Evolutionary conservation across 1,284 basidiomycete species (phyloP).

Genomic region (Serendipita sp.): DNA sequence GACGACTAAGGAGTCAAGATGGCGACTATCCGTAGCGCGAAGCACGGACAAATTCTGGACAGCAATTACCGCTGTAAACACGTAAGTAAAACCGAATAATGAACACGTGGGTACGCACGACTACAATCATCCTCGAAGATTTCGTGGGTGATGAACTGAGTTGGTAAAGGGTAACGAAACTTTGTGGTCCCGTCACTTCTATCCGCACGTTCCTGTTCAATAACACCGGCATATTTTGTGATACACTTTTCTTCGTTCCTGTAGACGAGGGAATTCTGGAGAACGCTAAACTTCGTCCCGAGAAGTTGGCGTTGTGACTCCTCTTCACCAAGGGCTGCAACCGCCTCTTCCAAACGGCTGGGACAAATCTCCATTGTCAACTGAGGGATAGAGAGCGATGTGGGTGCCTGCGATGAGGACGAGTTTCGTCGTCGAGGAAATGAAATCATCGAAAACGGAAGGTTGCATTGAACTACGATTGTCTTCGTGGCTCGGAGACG

Average conservation of each 20-base stretch:
- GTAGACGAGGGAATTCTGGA: background rate
- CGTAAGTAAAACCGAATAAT: background rate
- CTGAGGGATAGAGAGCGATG: background rate
- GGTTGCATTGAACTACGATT: background rate
- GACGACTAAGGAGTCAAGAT: background rate
- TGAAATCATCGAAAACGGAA: background rate
- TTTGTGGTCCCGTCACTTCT: background rate
- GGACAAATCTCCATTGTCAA: background rate
- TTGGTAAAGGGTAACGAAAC: background rate
- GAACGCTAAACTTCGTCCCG: background rate
- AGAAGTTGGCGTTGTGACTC: background rate
- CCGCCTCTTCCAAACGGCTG: background rate
- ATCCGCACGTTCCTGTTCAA: background rate
- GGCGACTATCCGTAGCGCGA: background rate
- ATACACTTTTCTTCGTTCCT: background rate
- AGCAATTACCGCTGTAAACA: background rate
- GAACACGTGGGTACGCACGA: background rate
- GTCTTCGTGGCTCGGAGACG: background rate
- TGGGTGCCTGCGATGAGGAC: background rate
- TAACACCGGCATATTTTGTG: background rate
- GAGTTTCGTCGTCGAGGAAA: no score
- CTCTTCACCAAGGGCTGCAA: background rate
- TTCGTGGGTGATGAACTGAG: background rate
- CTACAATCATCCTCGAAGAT: background rate
- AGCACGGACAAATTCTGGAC: background rate